Evolutionary conservation across 1,139 yeast genomes (phyloP), one percentile per base, ranked within the genome.

Genomic region (Kodamaea ohmeri): DNA sequence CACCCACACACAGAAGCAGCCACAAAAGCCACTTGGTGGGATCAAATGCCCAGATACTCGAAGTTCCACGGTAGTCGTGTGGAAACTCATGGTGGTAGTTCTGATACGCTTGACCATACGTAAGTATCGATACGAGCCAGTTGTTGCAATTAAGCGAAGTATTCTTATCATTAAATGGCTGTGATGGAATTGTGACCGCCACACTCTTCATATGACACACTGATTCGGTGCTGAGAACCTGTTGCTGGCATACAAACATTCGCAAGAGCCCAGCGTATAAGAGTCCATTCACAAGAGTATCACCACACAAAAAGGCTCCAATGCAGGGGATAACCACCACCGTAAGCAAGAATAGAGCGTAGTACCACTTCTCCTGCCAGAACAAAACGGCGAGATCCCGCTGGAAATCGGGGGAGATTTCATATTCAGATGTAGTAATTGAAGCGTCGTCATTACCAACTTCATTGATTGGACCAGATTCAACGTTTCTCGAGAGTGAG

Each of bases 41-140:
- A 53, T 83, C 89, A 51, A 73, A 77, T 1, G 77, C 73, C 48
- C 71, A 70, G 57, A 66, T 56, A 18, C 75, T 67, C 20, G 70
- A 60, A 8, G 63, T 55, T 7, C 78, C 76, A 36, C 82, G 63
- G 53, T 76, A 82, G 53, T 83, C 89, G 44, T 77, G 79, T 1
- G 88, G 85, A 48, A 83, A 83, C 51, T 81, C 88, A 52, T 83
- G 88, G 53, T 83, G 90, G 52, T 77, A 83, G 52, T 81, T 82
- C 47, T 81, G 85, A 49, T 71, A 61, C 6, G 70, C 60, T 55
- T 83, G 88, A 2, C 90, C 90, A 53, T 77, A 78, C 0, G 87
- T 77, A 7, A 82, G 50, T 3, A 80, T 43, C 2, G 80, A 65
- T 2, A 79, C 55, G 5, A 80, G 38, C n/a, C 83, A 80, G 36